Evolutionary conservation across 2,329 filamentous ascomycete species (phyloP).

Genomic region (Beauveria medogensis): DNA sequence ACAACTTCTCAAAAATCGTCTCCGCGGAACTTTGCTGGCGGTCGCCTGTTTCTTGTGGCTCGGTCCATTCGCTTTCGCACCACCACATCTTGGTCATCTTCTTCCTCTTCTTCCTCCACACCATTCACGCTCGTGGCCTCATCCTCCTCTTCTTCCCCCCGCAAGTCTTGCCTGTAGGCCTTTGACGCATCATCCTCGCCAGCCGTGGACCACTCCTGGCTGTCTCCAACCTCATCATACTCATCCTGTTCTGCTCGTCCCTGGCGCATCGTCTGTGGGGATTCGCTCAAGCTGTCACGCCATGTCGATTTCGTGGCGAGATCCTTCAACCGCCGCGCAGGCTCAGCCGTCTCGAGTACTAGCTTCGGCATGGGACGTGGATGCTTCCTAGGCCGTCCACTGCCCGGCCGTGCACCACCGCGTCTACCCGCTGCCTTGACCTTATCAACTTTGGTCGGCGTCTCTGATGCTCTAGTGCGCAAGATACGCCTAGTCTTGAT

Average conservation of each 20-base stretch:
- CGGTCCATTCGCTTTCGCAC: slow-evolving; percentile 21
- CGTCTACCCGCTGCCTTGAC: slow-evolving; percentile 28
- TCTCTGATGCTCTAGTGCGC: slow-evolving; percentile 17
- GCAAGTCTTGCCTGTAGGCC: background rate
- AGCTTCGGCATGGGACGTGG: slow-evolving; percentile 20
- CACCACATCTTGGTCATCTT: slow-evolving; percentile 25
- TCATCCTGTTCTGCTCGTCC: background rate
- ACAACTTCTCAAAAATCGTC: slow-evolving; percentile 19
- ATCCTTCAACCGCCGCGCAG: background rate
- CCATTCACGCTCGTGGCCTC: background rate
- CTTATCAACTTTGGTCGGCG: slow-evolving; percentile 15
- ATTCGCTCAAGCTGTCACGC: background rate
- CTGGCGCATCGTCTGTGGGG: background rate
- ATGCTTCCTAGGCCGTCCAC: slow-evolving; percentile 32
- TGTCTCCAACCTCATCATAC: slow-evolving; percentile 20
- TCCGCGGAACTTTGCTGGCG: slow-evolving; percentile 29
- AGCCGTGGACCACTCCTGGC: slow-evolving; percentile 12
- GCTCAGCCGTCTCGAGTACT: background rate
- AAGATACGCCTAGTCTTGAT: background rate
- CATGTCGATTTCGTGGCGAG: background rate
- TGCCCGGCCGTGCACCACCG: slow-evolving; percentile 30
- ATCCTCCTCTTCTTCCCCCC: background rate
- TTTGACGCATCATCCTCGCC: background rate
- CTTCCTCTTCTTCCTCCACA: slow-evolving; percentile 14
- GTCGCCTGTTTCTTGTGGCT: slow-evolving; percentile 23